Evolutionary conservation across 106 monocot species (phyloP).

Genomic region (Xerophyta viscosa): DNA sequence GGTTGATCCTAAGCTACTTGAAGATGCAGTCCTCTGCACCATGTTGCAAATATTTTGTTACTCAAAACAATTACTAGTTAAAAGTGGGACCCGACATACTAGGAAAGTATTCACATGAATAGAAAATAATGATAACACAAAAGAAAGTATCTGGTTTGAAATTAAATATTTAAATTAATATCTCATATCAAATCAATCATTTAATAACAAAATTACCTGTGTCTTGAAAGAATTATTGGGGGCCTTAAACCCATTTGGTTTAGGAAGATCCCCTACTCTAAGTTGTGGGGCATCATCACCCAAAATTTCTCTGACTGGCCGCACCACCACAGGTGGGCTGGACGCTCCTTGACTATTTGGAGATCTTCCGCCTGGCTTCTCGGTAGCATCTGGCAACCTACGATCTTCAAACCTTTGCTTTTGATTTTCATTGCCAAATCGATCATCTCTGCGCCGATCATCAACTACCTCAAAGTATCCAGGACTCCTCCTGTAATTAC

Average conservation of each 20-base stretch:
- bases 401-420: slow-evolving; percentile 41
- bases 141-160: too few species aligned
- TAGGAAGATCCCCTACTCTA: slow-evolving; percentile 49
- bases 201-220: slow-evolving; percentile 31
- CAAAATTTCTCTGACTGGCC: slow-evolving; percentile 78
- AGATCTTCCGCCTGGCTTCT: slow-evolving; percentile 43
- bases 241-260: slow-evolving; percentile 29
- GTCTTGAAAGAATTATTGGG: slow-evolving; percentile 30
- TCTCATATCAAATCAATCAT: background rate
- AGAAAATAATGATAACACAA: too few species aligned
- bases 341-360: slow-evolving; percentile 33
- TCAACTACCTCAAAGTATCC: slow-evolving; percentile 49
- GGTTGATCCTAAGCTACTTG: slow-evolving; percentile 43
- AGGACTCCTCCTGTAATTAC: slow-evolving; percentile 66
- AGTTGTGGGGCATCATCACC: slow-evolving; percentile 63
- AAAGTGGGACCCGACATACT: too few species aligned
- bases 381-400: slow-evolving; percentile 28
- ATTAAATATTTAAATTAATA: background rate
- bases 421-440: slow-evolving; percentile 38
- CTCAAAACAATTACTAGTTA: background rate
- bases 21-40: slow-evolving; percentile 48
- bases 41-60: slow-evolving; percentile 2
- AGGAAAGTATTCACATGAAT: too few species aligned
- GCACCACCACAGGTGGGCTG: slow-evolving; percentile 61
- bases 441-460: slow-evolving; percentile 58